Conservation (phyloP, 768 basidiomycete species). For the button mushroom (Agaricus bisporus) region DNA sequence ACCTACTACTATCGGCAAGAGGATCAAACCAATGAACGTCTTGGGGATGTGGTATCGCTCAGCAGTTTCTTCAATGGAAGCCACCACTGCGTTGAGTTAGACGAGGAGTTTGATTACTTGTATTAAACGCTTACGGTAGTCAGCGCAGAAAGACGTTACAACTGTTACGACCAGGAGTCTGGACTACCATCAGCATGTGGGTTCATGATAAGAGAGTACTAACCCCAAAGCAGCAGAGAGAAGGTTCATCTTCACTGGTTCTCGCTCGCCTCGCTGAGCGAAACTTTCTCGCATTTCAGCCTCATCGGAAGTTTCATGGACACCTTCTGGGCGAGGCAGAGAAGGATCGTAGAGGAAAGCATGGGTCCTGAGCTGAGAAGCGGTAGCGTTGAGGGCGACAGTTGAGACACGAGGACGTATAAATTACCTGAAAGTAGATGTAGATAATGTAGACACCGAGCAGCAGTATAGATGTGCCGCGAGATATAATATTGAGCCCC, state of each 20-base stretch:
- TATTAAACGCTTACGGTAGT: slow-evolving; percentile 55
- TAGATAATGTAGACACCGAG: slow-evolving; percentile 70
- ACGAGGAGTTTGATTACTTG: background rate
- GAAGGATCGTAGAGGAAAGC: slow-evolving; percentile 47
- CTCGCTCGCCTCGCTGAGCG: slow-evolving; percentile 20
- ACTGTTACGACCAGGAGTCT: slow-evolving; percentile 73
- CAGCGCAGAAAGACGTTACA: slow-evolving; percentile 84
- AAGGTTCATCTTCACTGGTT: slow-evolving; percentile 61
- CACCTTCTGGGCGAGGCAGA: background rate
- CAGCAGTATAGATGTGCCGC: slow-evolving; percentile 75
- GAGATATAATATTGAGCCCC: slow-evolving; percentile 69
- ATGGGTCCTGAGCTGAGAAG: slow-evolving; percentile 63
- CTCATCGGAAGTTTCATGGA: background rate
- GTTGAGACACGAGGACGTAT: slow-evolving; percentile 1
- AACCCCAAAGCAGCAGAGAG: slow-evolving; percentile 55
- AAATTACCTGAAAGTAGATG: slow-evolving; percentile 65
- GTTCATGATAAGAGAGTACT: slow-evolving; percentile 18
- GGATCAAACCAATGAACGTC: slow-evolving; percentile 78
- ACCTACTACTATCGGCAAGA: slow-evolving; percentile 81
- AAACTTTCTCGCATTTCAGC: background rate
- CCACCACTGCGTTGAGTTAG: slow-evolving; percentile 58
- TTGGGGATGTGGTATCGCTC: slow-evolving; percentile 76
- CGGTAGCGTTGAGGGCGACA: background rate
- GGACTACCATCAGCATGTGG: background rate
- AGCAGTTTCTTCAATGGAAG: slow-evolving; percentile 89